Conservation (phyloP, 495 filamentous ascomycete species). For the Apiosordaria backusii region DNA sequence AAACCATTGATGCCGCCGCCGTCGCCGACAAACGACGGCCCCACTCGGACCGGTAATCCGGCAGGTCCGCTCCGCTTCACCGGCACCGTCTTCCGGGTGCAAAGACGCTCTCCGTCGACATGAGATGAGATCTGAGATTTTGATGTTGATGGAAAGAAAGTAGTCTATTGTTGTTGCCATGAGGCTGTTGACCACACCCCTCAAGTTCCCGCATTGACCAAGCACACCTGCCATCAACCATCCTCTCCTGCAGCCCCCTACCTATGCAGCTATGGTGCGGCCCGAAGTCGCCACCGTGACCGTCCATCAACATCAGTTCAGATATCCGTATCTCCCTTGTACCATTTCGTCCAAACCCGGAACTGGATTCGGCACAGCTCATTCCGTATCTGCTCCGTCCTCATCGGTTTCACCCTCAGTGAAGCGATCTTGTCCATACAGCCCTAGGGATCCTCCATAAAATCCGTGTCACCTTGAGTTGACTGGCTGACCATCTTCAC, state of each 20-base stretch:
- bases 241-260: background rate
- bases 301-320: background rate
- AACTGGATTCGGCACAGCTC: background rate
- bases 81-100: background rate
- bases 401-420: background rate
- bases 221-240: background rate
- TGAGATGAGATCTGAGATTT: background rate
- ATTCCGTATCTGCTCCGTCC: background rate
- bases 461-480: background rate
- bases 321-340: background rate
- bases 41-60: background rate
- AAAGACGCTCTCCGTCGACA: background rate
- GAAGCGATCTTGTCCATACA: background rate
- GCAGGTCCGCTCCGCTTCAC: background rate
- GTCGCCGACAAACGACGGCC: background rate
- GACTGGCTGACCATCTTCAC: background rate
- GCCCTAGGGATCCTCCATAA: background rate
- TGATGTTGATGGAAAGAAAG: background rate
- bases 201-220: background rate
- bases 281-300: background rate
- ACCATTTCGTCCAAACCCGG: background rate
- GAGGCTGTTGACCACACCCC: background rate
- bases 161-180: background rate
- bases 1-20: background rate
- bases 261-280: background rate